phyloP scores from a whole-genome alignment of 2,329 filamentous ascomycete genomes.

The Colletotrichum sp. region DNA sequence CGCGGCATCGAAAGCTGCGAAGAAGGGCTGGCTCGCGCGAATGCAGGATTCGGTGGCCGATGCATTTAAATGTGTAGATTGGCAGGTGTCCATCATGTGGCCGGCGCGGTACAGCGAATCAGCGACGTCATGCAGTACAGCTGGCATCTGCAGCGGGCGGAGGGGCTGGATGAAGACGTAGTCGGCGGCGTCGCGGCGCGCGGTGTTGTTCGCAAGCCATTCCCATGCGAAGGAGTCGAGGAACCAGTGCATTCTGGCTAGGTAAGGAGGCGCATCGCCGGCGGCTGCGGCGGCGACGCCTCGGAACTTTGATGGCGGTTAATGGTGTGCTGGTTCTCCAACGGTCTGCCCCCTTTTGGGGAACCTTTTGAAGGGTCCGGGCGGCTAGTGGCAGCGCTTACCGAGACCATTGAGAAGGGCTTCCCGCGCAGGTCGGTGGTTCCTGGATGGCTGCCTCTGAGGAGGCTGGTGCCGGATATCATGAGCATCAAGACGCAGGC shows the following conservation, averaged over 20 bases:
- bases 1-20: background rate
- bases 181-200: background rate
- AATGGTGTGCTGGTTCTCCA: background rate
- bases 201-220: background rate
- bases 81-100: background rate
- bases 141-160: background rate
- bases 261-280: background rate
- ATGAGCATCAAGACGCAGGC: background rate
- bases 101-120: background rate
- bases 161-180: background rate
- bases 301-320: background rate
- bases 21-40: background rate
- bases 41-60: constrained; percentile 7
- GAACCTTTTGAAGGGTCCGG: background rate
- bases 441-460: background rate
- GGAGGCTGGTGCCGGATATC: background rate
- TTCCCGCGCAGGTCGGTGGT: background rate
- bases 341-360: background rate
- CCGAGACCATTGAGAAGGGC: background rate
- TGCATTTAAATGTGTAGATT: background rate
- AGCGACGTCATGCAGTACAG: background rate
- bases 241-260: background rate
- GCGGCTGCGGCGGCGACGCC: background rate
- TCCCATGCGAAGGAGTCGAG: background rate
- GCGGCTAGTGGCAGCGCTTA: background rate